These are phyloP conservation scores for Aspergillus niger DNA, from an alignment of 2,329 filamentous ascomycete species.

Conservation along the genomic window DNA sequence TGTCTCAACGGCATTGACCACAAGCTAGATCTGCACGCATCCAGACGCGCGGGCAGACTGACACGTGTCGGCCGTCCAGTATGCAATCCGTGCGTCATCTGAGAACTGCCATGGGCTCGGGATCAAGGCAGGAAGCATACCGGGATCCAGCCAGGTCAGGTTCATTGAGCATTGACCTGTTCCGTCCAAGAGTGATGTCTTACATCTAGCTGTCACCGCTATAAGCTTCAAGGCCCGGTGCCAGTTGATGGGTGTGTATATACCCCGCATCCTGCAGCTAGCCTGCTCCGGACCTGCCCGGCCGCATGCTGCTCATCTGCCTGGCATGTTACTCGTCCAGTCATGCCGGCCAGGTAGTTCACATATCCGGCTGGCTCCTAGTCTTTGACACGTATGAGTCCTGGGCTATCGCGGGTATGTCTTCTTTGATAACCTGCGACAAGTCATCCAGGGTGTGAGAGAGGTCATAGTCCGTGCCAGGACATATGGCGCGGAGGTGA, in stretches of 20 bases:
- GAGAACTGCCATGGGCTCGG: background rate
- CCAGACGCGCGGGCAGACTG: background rate
- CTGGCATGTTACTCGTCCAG: background rate
- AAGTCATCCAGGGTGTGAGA: background rate
- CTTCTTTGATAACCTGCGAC: conserved; percentile 2
- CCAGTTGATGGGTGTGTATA: conserved; percentile 1
- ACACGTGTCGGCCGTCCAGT: conserved; percentile 7
- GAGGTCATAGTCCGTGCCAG: background rate
- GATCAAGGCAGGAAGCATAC: background rate
- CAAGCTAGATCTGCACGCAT: background rate
- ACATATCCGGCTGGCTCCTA: background rate
- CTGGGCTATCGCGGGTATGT: background rate
- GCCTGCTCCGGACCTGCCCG: background rate
- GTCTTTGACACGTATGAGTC: conserved; percentile 5
- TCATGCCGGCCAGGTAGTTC: background rate
- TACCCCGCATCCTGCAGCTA: conserved; percentile 5
- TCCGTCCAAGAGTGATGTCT: background rate
- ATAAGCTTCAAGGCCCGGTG: conserved; percentile 4
- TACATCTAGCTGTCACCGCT: conserved; percentile 3
- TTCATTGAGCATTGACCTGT: background rate
- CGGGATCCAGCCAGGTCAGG: background rate
- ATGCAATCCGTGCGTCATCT: conserved; percentile 8
- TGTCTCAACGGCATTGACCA: too few relatives aligned
- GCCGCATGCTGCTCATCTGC: background rate
- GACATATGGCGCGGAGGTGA: background rate